These are phyloP conservation scores for Ogataea paradorogensis DNA, from an alignment of 805 yeast species.

Conservation along the genomic window DNA sequence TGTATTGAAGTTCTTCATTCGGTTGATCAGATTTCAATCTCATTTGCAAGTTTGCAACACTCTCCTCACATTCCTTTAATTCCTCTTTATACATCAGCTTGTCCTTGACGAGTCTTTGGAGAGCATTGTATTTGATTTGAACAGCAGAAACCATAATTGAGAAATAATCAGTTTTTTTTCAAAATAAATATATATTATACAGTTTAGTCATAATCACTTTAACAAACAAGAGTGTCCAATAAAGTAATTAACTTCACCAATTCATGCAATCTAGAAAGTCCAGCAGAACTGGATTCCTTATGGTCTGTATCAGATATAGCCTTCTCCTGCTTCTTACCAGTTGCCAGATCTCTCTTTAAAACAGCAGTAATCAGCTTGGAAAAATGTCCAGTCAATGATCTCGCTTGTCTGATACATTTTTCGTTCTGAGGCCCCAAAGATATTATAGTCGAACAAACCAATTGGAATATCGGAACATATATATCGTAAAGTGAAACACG, in stretches of 20 bases:
- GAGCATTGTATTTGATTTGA: slow-evolving; percentile 69
- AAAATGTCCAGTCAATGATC: slow-evolving; percentile 48
- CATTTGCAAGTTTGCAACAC: slow-evolving; percentile 9
- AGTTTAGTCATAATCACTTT: not conserved
- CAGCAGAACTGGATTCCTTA: not conserved
- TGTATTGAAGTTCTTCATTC: slow-evolving; percentile 27
- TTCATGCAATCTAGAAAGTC: slow-evolving; percentile 20
- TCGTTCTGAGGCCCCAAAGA: slow-evolving; percentile 77
- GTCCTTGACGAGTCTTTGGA: slow-evolving; percentile 69
- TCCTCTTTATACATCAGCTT: slow-evolving; percentile 60
- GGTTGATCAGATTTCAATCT: slow-evolving; percentile 14
- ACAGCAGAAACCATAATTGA: slow-evolving; percentile 56
- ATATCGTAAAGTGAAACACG: slow-evolving; percentile 60
- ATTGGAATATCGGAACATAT: slow-evolving; percentile 69
- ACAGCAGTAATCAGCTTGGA: slow-evolving; percentile 55
- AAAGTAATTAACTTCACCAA: slow-evolving; percentile 30
- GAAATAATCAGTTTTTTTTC: not conserved
- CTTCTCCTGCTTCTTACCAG: slow-evolving; percentile 11
- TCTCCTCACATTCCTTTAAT: slow-evolving; percentile 32
- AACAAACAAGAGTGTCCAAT: slow-evolving; percentile 25
- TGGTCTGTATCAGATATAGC: not conserved
- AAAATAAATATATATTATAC: not conserved
- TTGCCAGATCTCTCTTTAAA: slow-evolving; percentile 31
- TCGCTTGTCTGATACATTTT: slow-evolving; percentile 52
- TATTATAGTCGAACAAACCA: slow-evolving; percentile 61